Evolutionary conservation across 352 stramenopile species (phyloP).

Genomic region (Globisporangium nunn): DNA sequence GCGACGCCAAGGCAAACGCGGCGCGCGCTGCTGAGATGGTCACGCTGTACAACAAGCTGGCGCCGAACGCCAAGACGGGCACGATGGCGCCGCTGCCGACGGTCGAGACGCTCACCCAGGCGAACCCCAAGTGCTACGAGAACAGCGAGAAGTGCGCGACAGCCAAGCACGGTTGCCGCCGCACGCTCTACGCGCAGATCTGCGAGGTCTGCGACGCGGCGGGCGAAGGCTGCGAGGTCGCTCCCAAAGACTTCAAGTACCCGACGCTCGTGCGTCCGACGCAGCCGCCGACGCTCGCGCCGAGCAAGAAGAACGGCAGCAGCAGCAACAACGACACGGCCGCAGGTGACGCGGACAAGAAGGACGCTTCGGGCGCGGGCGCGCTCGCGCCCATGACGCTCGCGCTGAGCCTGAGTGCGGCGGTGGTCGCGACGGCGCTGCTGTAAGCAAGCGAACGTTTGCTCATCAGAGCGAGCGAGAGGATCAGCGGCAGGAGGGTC

Average conservation of each 20-base stretch:
- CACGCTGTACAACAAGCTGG: slow-evolving; percentile 44
- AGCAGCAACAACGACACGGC: slow-evolving; percentile 4
- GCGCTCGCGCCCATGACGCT: slow-evolving; percentile 16
- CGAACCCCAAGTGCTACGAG: slow-evolving; percentile 66
- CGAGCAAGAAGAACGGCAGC: slow-evolving; percentile 11
- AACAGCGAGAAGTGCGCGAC: slow-evolving; percentile 51
- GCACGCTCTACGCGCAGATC: slow-evolving; percentile 53
- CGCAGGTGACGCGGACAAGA: neutral
- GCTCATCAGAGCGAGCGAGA: neutral
- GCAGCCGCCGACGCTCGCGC: slow-evolving; percentile 6
- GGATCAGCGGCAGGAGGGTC: neutral
- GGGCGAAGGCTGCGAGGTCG: slow-evolving; percentile 12
- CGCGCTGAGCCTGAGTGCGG: slow-evolving; percentile 9
- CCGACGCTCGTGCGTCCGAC: slow-evolving; percentile 21
- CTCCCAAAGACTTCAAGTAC: slow-evolving; percentile 37
- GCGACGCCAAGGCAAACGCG: slow-evolving; percentile 31
- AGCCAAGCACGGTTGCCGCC: slow-evolving; percentile 36
- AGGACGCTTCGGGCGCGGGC: neutral
- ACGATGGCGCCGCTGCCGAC: slow-evolving; percentile 45
- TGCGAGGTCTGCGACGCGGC: slow-evolving; percentile 38
- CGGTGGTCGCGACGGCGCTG: slow-evolving; percentile 13
- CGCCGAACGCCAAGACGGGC: slow-evolving; percentile 19
- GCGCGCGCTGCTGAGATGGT: slow-evolving; percentile 39
- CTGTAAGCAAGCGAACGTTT: slow-evolving; percentile 17
- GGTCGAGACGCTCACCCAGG: slow-evolving; percentile 22